Evolutionary conservation across 768 basidiomycete genomes (phyloP), one percentile per base, ranked within the genome.

Genomic region (Leccinum arenicola): DNA sequence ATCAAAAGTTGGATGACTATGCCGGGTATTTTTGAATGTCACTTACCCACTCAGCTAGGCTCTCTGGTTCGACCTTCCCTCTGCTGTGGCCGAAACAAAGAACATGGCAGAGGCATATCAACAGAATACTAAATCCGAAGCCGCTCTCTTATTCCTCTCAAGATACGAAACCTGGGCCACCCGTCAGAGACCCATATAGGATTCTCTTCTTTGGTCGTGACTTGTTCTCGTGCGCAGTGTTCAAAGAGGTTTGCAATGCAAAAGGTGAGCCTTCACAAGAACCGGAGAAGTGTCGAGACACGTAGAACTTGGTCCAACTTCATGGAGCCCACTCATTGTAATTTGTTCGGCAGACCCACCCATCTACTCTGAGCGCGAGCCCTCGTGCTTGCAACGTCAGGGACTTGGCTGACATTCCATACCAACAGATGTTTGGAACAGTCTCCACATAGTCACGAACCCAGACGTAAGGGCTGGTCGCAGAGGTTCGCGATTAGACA

Each of bases 161-260:
- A 19, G 21, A 47, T 49, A 31, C 5, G n/a, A 57, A 31, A 21
- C 23, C 55, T 4, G 9, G 4, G n/a, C 40, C 40, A 9, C 27
- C 52, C 19, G 53, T 51, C 49, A 64, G 56, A 43, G 69, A 75
- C 21, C 76, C 77, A 5, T 88, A 92, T 69, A 82, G 85, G n/a
- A 82, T 97, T 45, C 79, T 97, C 6, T 96, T 93, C 72, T 83
- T 93, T 69, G 95, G 95, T 53, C 88, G 92, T 17, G 94, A 95
- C 70, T 83, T 86, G 66, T 96, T 96, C 72, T 96, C 94, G 2
- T 89, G 88, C 67, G 73, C 76, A 7, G 85, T 93, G 3, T 80
- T 97, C 52, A 73, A 81, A 54, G 78, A 87, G 56, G 72, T 96
- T 2, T 75, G 88, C 57, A 66, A 74, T 15, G 87, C 89, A 6